Conservation (phyloP, 108 stramenopile species). For the Nitzschia sp. region DNA sequence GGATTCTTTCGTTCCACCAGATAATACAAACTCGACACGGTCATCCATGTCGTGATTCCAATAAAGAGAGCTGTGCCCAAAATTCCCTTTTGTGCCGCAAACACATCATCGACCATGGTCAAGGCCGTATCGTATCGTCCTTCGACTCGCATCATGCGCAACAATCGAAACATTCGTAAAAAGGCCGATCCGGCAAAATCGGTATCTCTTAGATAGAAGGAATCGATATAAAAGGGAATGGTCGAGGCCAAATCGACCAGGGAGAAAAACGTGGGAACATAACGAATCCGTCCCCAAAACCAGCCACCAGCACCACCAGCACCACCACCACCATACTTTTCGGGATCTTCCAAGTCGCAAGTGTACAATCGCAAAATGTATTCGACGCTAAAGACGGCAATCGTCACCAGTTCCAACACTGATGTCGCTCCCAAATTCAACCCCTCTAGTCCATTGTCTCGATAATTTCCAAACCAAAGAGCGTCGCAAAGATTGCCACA, state of each 20-base stretch:
- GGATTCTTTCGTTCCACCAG: constrained; percentile 76
- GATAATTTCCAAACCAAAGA: constrained; percentile 76
- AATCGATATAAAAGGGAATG: constrained; percentile 87
- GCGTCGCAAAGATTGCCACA: constrained; percentile 68
- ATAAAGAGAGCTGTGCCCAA: constrained; percentile 82
- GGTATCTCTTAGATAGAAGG: constrained; percentile 61
- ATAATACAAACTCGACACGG: constrained; percentile 76
- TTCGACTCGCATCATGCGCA: constrained; percentile 89
- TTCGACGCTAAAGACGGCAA: constrained; percentile 80
- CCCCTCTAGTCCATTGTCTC: constrained; percentile 53
- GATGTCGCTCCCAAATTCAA: constrained; percentile 68
- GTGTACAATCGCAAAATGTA: constrained; percentile 73
- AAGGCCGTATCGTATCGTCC: constrained; percentile 81
- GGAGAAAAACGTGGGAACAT: constrained; percentile 62
- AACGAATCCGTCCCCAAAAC: constrained; percentile 46
- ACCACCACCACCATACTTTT: constrained; percentile 49
- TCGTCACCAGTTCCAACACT: constrained; percentile 60
- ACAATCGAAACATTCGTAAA: constrained; percentile 88
- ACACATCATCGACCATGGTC: constrained; percentile 81
- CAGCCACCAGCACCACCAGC: no score
- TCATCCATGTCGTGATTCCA: constrained; percentile 84
- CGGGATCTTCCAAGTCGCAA: constrained; percentile 52
- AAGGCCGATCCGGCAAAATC: constrained; percentile 70
- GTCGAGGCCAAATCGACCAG: constrained; percentile 85
- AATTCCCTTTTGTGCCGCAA: constrained; percentile 67